Evolutionary conservation across 805 yeast genomes (phyloP).

Genomic region (Candida manassasensis): DNA sequence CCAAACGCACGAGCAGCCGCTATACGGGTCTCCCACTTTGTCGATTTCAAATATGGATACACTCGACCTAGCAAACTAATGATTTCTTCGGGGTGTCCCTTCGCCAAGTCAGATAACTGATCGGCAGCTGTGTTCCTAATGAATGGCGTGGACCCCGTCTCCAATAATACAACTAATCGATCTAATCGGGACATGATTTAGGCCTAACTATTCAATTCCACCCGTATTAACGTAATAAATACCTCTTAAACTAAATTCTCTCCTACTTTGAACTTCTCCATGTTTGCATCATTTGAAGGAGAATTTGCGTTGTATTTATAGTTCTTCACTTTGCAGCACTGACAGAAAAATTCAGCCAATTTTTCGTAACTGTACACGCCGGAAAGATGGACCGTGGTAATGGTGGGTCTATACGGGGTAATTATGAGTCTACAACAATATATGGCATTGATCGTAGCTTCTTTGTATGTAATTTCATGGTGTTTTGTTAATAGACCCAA

Average conservation of each 20-base stretch:
- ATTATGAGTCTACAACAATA: too few relatives aligned
- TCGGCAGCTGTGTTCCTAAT: conserved; percentile 96
- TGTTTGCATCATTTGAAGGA: conserved; percentile 4
- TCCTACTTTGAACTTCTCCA: background rate
- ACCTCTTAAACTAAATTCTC: background rate
- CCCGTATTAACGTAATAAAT: background rate
- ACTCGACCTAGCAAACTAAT: conserved; percentile 79
- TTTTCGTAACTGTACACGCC: conserved; percentile 4
- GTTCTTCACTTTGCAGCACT: conserved; percentile 5
- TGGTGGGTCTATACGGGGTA: background rate
- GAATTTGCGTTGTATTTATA: conserved; percentile 10
- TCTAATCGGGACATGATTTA: conserved; percentile 46
- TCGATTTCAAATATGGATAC: conserved; percentile 77
- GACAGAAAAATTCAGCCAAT: background rate
- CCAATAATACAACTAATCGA: conserved; percentile 58
- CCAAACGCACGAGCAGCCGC: conserved; percentile 95
- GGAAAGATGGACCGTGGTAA: background rate
- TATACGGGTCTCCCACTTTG: conserved; percentile 93
- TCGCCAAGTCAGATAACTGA: conserved; percentile 90
- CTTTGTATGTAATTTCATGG: too few relatives aligned
- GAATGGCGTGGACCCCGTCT: conserved; percentile 91
- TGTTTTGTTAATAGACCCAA: too few relatives aligned
- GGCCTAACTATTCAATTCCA: background rate
- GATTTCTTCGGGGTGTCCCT: conserved; percentile 91
- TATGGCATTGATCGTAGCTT: too few relatives aligned